These are phyloP conservation scores for Pleurotus djamor DNA, from an alignment of 768 basidiomycete species.

Conservation along the genomic window DNA sequence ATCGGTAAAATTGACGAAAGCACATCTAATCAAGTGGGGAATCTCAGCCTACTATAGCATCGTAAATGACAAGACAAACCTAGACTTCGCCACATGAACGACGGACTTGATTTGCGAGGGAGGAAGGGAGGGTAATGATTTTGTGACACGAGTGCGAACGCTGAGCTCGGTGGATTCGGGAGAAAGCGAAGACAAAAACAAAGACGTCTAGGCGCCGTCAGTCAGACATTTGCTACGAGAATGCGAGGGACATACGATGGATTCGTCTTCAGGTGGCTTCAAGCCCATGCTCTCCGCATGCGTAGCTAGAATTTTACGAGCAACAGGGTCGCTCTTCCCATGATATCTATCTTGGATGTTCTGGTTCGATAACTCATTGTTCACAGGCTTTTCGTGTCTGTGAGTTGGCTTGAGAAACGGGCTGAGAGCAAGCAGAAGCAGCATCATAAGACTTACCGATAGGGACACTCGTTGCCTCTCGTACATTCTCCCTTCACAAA, in stretches of 20 bases:
- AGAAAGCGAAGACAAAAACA: slow-evolving; percentile 83
- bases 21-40: slow-evolving; percentile 57
- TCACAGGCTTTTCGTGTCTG: slow-evolving; percentile 86
- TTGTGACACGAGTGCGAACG: slow-evolving; percentile 69
- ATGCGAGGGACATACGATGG: slow-evolving; percentile 59
- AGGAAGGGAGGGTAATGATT: slow-evolving; percentile 62
- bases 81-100: slow-evolving; percentile 82
- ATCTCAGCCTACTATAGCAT: not conserved
- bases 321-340: slow-evolving; percentile 91
- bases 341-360: slow-evolving; percentile 95
- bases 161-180: slow-evolving; percentile 66
- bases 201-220: slow-evolving; percentile 57
- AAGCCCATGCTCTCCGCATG: slow-evolving; percentile 83
- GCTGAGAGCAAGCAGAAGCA: not conserved
- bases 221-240: not conserved
- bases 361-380: slow-evolving; percentile 85
- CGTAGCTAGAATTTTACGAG: slow-evolving; percentile 80
- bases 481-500: slow-evolving; percentile 94
- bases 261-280: slow-evolving; percentile 84
- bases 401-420: not conserved
- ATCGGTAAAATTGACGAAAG: slow-evolving; percentile 92
- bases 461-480: slow-evolving; percentile 91
- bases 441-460: slow-evolving; percentile 22
- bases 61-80: slow-evolving; percentile 33
- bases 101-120: slow-evolving; percentile 76